These are phyloP conservation scores for Rhizopogon sp. DNA, from an alignment of 768 basidiomycete species.

Conservation along the genomic window DNA sequence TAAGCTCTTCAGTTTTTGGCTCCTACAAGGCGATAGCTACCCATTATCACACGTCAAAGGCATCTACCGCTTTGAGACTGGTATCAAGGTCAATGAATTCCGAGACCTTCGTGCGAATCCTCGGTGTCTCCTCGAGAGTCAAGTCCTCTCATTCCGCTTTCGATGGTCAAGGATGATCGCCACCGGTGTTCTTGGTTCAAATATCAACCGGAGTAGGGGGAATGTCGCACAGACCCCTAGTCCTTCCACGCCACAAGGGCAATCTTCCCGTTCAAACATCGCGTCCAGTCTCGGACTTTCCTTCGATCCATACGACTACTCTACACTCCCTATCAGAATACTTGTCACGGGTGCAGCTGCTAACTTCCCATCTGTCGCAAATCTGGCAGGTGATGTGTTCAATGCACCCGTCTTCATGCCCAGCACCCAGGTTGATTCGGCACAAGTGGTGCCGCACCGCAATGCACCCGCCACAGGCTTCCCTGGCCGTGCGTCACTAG, in stretches of 20 bases:
- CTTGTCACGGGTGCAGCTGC: constrained; percentile 76
- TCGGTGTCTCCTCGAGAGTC: constrained; percentile 78
- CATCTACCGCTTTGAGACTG: constrained; percentile 83
- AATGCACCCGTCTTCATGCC: constrained; percentile 78
- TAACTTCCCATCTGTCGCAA: constrained; percentile 79
- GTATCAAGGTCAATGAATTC: constrained; percentile 85
- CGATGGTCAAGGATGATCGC: constrained; percentile 74
- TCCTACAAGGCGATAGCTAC: constrained; percentile 72
- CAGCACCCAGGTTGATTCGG: constrained; percentile 69
- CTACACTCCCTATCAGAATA: constrained; percentile 59
- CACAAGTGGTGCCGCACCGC: constrained; percentile 62
- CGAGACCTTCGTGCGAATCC: constrained; percentile 87
- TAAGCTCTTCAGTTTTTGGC: constrained; percentile 89
- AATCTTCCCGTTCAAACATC: constrained; percentile 11
- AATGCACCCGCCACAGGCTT: constrained; percentile 70
- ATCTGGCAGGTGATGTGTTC: constrained; percentile 78
- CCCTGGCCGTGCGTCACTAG: constrained; percentile 65
- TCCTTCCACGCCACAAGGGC: constrained; percentile 15
- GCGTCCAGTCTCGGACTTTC: constrained; percentile 51
- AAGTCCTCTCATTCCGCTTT: constrained; percentile 75
- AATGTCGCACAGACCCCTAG: constrained; percentile 23
- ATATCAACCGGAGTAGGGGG: constrained; percentile 25
- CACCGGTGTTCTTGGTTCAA: constrained; percentile 58
- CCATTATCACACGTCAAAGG: constrained; percentile 80
- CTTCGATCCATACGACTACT: constrained; percentile 76